Percentiles rank a stretch among this genome's conserved stretches.
Conservation (phyloP, 768 basidiomycete species). For the Baorangia bicolor region DNA sequence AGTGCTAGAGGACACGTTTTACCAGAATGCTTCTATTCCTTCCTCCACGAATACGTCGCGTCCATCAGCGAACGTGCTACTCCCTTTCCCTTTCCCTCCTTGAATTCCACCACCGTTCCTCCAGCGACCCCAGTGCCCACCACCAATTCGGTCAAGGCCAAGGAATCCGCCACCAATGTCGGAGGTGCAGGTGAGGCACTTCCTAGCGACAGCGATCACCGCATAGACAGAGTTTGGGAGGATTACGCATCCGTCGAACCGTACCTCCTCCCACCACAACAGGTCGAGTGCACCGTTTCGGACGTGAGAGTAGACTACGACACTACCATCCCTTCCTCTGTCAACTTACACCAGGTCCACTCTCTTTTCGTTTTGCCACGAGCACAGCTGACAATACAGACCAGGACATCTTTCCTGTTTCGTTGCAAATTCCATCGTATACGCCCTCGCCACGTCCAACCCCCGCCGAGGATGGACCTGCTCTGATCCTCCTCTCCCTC, state of each 20-base stretch:
- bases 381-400: slow-evolving; percentile 3
- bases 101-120: slow-evolving; percentile 30
- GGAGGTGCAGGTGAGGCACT: slow-evolving; percentile 38
- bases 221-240: slow-evolving; percentile 80
- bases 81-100: slow-evolving; percentile 41
- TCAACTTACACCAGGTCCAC: slow-evolving; percentile 60
- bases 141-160: slow-evolving; percentile 24
- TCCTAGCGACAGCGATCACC: slow-evolving; percentile 83
- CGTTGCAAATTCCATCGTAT: slow-evolving; percentile 62
- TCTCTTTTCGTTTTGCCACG: background rate
- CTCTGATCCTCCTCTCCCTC: slow-evolving; percentile 83
- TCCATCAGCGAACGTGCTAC: slow-evolving; percentile 70
- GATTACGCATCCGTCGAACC: slow-evolving; percentile 85
- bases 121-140: slow-evolving; percentile 33
- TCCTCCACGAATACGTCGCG: slow-evolving; percentile 85
- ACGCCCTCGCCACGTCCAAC: slow-evolving; percentile 43
- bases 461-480: slow-evolving; percentile 79
- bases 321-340: slow-evolving; percentile 35
- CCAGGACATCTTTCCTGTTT: slow-evolving; percentile 77
- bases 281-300: slow-evolving; percentile 45
- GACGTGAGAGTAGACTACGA: slow-evolving; percentile 58
- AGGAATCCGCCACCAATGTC: slow-evolving; percentile 6
- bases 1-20: slow-evolving; percentile 77
- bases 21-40: slow-evolving; percentile 93
- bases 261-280: slow-evolving; percentile 51